Percentiles rank a stretch among this genome's conserved stretches.
These are phyloP conservation scores for Filobasidium floriforme DNA, from an alignment of 768 basidiomycete species.

Conservation along the genomic window DNA sequence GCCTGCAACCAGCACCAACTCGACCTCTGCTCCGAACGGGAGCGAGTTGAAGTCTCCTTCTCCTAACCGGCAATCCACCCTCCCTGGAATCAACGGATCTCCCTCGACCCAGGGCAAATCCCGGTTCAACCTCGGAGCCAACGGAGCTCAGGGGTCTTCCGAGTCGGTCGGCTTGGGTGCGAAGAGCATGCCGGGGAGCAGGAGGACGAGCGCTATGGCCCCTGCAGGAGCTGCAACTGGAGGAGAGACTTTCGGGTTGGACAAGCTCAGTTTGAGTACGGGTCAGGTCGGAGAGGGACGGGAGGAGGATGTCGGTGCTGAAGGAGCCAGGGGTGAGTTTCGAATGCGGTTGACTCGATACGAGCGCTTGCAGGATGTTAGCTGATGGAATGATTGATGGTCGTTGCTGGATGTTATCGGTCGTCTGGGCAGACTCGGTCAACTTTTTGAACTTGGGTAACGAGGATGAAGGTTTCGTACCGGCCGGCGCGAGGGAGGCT, in stretches of 20 bases:
- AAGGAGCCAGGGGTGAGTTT: constrained; percentile 38
- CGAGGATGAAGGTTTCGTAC: constrained; percentile 51
- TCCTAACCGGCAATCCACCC: not conserved
- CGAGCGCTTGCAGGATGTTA: not conserved
- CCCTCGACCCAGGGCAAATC: not conserved
- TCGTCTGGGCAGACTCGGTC: constrained; percentile 30
- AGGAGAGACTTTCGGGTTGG: constrained; percentile 38
- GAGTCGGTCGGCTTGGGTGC: constrained; percentile 26
- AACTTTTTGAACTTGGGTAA: constrained; percentile 63
- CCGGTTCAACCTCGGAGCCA: not conserved
- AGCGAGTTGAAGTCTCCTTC: constrained; percentile 2
- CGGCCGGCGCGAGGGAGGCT: constrained; percentile 26
- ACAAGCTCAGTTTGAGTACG: constrained; percentile 39
- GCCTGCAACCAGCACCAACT: not conserved
- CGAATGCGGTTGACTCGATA: not conserved
- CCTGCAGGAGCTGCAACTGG: constrained; percentile 18
- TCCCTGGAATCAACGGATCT: not conserved
- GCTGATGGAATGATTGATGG: not conserved
- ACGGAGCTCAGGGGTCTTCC: constrained; percentile 10
- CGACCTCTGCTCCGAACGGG: not conserved
- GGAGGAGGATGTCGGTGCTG: constrained; percentile 41
- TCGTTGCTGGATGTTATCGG: not conserved
- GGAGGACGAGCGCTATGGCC: constrained; percentile 35
- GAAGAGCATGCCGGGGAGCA: constrained; percentile 42
- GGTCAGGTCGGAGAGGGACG: constrained; percentile 6